Evolutionary conservation across 495 filamentous ascomycete genomes (phyloP).

Genomic region (Neurospora africana): DNA sequence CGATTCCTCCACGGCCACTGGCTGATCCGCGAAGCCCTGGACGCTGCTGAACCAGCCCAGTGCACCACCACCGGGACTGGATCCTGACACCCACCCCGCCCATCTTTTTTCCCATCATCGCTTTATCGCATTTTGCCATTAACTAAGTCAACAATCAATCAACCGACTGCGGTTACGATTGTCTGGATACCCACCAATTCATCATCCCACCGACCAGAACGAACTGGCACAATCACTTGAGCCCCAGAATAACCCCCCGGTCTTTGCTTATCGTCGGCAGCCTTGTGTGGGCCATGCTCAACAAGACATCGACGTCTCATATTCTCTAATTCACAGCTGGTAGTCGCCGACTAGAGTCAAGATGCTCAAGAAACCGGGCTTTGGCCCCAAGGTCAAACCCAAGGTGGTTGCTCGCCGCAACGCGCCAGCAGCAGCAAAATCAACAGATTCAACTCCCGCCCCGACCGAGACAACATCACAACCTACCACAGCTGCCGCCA

Average conservation of each 20-base stretch:
- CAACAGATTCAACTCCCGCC: not conserved
- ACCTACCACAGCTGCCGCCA: not conserved
- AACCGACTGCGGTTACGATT: not conserved
- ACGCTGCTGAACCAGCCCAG: not conserved
- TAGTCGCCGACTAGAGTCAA: conserved; percentile 19
- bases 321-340: not conserved
- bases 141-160: not conserved
- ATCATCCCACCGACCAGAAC: not conserved
- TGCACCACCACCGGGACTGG: not conserved
- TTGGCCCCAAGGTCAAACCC: conserved; percentile 30
- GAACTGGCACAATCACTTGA: not conserved
- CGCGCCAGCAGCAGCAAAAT: not conserved
- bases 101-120: not conserved
- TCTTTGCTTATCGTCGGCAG: not conserved
- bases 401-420: conserved; percentile 5
- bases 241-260: not conserved
- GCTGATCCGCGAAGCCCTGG: not conserved
- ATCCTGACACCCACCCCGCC: not conserved
- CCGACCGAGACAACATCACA: not conserved
- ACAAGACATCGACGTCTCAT: not conserved
- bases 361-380: conserved; percentile 36
- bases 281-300: not conserved
- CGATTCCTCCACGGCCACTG: not conserved
- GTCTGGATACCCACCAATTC: not conserved
- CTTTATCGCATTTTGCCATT: not conserved